Conservation (phyloP, 805 yeast genomes). For the Candida dajiaensis region DNA sequence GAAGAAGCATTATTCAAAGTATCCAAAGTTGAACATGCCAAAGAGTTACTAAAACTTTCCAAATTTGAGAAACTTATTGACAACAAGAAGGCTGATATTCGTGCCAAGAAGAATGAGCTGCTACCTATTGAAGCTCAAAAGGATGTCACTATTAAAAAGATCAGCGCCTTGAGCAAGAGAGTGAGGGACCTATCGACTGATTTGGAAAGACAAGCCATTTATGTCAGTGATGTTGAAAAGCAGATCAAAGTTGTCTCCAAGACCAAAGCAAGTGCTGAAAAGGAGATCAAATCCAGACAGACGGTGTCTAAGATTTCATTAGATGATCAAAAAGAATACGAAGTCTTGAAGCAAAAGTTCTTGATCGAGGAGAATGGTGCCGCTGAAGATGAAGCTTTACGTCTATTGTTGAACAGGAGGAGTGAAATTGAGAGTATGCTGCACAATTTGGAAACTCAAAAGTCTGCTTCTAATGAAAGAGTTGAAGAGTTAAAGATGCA, state of each 20-base stretch:
- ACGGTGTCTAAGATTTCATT: conserved; percentile 37
- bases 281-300: conserved; percentile 26
- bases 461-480: conserved; percentile 30
- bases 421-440: conserved; percentile 37
- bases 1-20: conserved; percentile 34
- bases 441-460: conserved; percentile 30
- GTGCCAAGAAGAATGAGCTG: conserved; percentile 38
- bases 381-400: conserved; percentile 44
- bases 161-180: conserved; percentile 40
- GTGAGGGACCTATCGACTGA: conserved; percentile 47
- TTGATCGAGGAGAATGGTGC: conserved; percentile 55
- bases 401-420: conserved; percentile 36
- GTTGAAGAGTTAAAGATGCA: conserved; percentile 29
- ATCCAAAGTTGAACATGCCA: conserved; percentile 39
- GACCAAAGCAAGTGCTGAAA: conserved; percentile 35
- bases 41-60: conserved; percentile 36
- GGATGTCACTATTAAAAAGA: conserved; percentile 40
- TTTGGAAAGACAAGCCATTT: conserved; percentile 41
- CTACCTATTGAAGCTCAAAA: conserved; percentile 60
- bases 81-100: conserved; percentile 34
- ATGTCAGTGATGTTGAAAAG: conserved; percentile 34
- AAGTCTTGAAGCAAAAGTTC: conserved; percentile 48
- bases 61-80: conserved; percentile 34
- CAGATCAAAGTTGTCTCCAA: conserved; percentile 43
- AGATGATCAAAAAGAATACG: conserved; percentile 53